Conservation (phyloP, 306 rosid genomes). For the Alnus glutinosa region DNA sequence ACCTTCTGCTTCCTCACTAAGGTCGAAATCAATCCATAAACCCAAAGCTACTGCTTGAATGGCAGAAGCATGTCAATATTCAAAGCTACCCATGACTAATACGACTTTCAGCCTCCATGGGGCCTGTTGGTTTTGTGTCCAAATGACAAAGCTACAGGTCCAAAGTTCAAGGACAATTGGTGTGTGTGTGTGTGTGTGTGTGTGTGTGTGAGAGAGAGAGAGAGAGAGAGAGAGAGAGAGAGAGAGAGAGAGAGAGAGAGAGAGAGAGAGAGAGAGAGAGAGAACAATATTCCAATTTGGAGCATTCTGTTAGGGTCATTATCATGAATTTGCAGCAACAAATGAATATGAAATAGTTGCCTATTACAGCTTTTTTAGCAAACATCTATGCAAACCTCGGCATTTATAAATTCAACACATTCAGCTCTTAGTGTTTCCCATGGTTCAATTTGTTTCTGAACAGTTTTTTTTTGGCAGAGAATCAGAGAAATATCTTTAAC, state of each 20-base stretch:
- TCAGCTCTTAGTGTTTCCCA: not conserved
- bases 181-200: not conserved
- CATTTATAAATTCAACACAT: not conserved
- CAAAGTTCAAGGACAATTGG: not conserved
- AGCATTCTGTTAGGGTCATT: not conserved
- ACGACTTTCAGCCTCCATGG: not conserved
- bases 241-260: not conserved
- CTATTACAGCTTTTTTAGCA: not conserved
- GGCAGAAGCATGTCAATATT: not conserved
- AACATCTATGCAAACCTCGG: not conserved
- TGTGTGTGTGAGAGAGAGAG: not conserved
- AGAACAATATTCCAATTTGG: not conserved
- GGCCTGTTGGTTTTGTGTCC: not conserved
- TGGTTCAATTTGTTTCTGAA: not conserved
- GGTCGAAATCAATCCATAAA: not conserved
- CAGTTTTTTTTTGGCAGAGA: not conserved
- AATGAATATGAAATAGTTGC: not conserved
- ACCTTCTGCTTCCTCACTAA: not conserved
- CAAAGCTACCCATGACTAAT: not conserved
- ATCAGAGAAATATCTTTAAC: not conserved
- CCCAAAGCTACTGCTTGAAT: constrained; percentile 4
- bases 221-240: not conserved
- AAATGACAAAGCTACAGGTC: not conserved
- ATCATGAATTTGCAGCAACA: not conserved
- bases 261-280: not conserved